Conservation (phyloP, 2,329 filamentous ascomycete species). For the Fusarium drepaniforme region DNA sequence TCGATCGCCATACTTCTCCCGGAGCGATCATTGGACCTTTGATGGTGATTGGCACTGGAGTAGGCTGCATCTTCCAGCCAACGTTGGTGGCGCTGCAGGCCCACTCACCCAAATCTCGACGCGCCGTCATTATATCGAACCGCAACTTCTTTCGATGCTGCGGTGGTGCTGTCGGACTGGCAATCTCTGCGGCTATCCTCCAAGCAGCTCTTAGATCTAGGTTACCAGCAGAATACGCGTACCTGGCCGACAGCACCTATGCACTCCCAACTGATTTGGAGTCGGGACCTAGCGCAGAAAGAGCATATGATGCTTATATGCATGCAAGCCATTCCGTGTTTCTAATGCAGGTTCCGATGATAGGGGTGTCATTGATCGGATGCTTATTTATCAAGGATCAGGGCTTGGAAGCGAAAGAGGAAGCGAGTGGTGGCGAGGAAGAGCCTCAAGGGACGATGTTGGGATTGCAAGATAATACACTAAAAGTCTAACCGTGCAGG, state of each 20-base stretch:
- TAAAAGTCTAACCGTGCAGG: not conserved
- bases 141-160: constrained; percentile 1
- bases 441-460: not conserved
- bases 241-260: not conserved
- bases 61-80: constrained; percentile 1
- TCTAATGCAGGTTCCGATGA: not conserved
- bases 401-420: not conserved
- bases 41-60: not conserved
- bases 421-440: not conserved
- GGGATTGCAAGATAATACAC: not conserved
- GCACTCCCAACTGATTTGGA: not conserved
- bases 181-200: not conserved
- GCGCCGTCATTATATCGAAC: not conserved
- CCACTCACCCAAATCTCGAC: not conserved
- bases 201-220: not conserved
- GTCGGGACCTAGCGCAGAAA: not conserved
- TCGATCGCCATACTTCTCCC: not conserved
- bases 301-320: not conserved
- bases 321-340: not conserved
- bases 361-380: not conserved
- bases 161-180: not conserved
- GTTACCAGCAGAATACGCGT: not conserved
- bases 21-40: not conserved
- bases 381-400: not conserved
- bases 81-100: not conserved